Base-by-base conservation (phyloP, 139 green algal species). In the Eudorina sp. region DNA sequence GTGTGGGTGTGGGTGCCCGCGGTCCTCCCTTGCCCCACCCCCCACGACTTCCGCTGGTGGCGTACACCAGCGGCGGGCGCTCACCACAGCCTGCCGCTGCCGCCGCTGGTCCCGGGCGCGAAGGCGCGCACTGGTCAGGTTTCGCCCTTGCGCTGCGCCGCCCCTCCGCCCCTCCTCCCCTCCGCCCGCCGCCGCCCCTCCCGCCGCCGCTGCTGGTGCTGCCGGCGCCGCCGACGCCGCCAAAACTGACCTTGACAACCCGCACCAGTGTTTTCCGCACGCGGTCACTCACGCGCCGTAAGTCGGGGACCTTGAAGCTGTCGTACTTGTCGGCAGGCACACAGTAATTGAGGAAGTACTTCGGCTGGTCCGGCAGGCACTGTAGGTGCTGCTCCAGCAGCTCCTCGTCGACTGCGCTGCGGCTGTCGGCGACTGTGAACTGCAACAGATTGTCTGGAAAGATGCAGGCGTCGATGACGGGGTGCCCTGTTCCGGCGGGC, bases 161-260 rank as follows among this genome's bases (percentile, higher is more conserved):
- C n/a, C n/a, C n/a, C n/a, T n/a, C n/a, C n/a, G n/a, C n/a, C n/a
- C n/a, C n/a, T n/a, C n/a, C n/a, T n/a, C n/a, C n/a, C n/a, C n/a
- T n/a, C n/a, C n/a, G n/a, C n/a, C n/a, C n/a, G n/a, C n/a, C n/a
- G n/a, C n/a, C n/a, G n/a, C n/a, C n/a, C n/a, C n/a, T n/a, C n/a
- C n/a, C n/a, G n/a, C n/a, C n/a, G n/a, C n/a, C n/a, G n/a, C n/a
- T n/a, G n/a, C n/a, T n/a, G n/a, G n/a, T n/a, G n/a, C n/a, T n/a
- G n/a, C n/a, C n/a, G n/a, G n/a, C n/a, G n/a, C n/a, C n/a, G n/a
- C n/a, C n/a, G n/a, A n/a, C n/a, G n/a, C n/a, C n/a, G n/a, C n/a
- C n/a, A n/a, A n/a, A n/a, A n/a, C n/a, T 58, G 51, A 69, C 23
- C 58, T 69, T 69, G 58, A 69, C 58, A 69, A 69, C 58, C 58